Percentiles rank a stretch among this genome's conserved stretches.
These are phyloP conservation scores for Pythium sukuiense DNA, from an alignment of 352 stramenopile species.

Conservation along the genomic window DNA sequence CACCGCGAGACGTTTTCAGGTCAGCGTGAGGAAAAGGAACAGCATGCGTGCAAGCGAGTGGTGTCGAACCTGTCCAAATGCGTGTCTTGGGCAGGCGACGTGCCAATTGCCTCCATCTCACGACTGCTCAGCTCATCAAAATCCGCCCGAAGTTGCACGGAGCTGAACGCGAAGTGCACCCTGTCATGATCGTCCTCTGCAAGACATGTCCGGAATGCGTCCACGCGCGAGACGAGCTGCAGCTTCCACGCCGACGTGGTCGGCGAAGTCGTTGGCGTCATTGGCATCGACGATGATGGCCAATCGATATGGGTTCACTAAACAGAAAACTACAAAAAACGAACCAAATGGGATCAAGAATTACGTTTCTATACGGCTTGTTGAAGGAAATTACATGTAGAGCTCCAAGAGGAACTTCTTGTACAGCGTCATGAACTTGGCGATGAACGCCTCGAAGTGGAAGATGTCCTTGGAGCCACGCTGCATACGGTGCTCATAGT, in stretches of 20 bases:
- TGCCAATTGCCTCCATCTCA: background rate
- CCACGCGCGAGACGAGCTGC: conserved; percentile 20
- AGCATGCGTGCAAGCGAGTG: background rate
- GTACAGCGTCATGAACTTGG: conserved; percentile 99
- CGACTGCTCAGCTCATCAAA: background rate
- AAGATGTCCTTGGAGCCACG: conserved; percentile 98
- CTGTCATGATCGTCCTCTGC: conserved; percentile 2
- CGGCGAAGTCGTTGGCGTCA: background rate
- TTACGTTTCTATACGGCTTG: conserved; percentile 2
- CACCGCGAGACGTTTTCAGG: background rate
- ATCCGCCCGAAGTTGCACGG: background rate
- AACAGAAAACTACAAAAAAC: background rate
- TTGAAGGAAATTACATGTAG: conserved; percentile 61
- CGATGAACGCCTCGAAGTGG: conserved; percentile 99
- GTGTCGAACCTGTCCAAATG: conserved; percentile 48
- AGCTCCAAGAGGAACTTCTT: conserved; percentile 97
- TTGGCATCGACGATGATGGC: conserved; percentile 10
- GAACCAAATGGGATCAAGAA: background rate
- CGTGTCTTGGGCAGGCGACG: background rate
- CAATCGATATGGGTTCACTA: conserved; percentile 25
- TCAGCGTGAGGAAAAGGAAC: background rate
- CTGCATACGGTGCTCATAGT: conserved; percentile 95
- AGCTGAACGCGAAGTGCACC: background rate
- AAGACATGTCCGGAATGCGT: conserved; percentile 18
- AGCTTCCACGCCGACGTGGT: conserved; percentile 16